A percentile compares a stretch with the other conserved stretches of the same genome.
Evolutionary conservation across 345 rosid species (phyloP).

Genomic region (Pseudoturritis turrita): DNA sequence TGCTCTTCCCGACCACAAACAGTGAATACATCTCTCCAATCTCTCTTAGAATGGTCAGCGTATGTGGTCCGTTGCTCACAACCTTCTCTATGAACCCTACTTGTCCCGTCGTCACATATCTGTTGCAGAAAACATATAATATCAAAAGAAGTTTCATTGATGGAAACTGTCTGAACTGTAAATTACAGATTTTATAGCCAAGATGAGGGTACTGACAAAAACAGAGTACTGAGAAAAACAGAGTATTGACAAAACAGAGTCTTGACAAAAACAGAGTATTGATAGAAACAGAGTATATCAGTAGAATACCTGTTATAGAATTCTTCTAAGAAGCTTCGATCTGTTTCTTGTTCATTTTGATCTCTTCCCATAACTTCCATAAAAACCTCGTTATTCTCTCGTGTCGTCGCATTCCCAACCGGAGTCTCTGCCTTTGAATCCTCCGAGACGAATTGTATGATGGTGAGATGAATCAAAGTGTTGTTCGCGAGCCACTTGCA

Average conservation of each 20-base stretch:
- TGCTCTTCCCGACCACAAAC: constrained; percentile 66
- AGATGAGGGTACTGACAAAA: neutral
- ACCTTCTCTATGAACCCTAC: constrained; percentile 50
- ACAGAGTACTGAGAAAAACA: neutral
- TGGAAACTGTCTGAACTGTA: neutral
- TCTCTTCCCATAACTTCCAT: constrained; percentile 37
- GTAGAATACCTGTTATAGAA: constrained; percentile 52
- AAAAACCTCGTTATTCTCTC: constrained; percentile 35
- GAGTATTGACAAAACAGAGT: neutral
- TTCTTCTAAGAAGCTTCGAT: constrained; percentile 54
- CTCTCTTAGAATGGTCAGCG: constrained; percentile 41
- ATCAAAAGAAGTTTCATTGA: neutral
- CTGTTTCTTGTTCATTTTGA: constrained; percentile 42
- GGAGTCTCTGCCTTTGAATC: constrained; percentile 3
- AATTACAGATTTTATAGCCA: neutral
- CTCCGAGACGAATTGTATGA: constrained; percentile 44
- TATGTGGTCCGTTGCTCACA: constrained; percentile 45
- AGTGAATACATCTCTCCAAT: constrained; percentile 50
- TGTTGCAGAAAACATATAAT: neutral
- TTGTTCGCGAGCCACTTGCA: constrained; percentile 52
- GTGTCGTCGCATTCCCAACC: neutral
- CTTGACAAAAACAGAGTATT: neutral
- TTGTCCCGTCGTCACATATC: constrained; percentile 56
- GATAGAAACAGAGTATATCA: neutral
- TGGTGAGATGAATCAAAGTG: constrained; percentile 44